Evolutionary conservation across 2,329 filamentous ascomycete genomes (phyloP), one percentile per base, ranked within the genome.

Genomic region (Aureobasidium sp.): DNA sequence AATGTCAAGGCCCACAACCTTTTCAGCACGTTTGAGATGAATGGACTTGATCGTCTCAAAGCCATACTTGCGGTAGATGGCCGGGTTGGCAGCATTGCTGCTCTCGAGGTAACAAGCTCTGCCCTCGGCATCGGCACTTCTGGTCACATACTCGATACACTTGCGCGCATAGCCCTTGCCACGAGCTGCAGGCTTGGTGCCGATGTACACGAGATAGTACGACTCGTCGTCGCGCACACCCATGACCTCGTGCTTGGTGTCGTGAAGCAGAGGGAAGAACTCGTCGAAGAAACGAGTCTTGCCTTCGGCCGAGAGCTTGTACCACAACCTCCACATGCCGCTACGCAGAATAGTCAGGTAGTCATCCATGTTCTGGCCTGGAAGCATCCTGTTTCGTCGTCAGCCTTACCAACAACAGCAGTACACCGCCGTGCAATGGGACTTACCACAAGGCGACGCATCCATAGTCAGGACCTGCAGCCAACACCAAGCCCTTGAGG

Each of bases 161-260:
- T 84, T 86, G 65, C 80, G 80, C 17, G 84, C 88, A 71, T 89
- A 89, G 11, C 90, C 89, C 66, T 85, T 85, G 50, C 88, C 84
- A 63, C 87, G 83, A 4, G 85, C 84, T 63, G 78, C 79, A 35
- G 87, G 84, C 71, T 85, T 87, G 54, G 88, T 91, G 64, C 89
- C 90, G 63, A 95, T 79, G 73, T 93, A 94, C 50, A 91, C 88
- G 59, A 95, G 84, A 72, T 94, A 94, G 80, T 89, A 94, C 69
- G 82, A 85, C 63, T 87, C 78, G 66, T 78, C 72, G 69, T 90
- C 86, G 54, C 84, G 80, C 11, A 37, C 27, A 23, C 86, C 86
- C 72, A 94, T 81, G 63, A 88, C 79, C 63, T 83, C 79, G 63
- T 79, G 76, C 77, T 92, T 92, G 68, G 86, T 86, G 66, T 85